These are phyloP conservation scores for Chalciporus sp. DNA, from an alignment of 1,284 basidiomycete genomes.

Conservation along the genomic window DNA sequence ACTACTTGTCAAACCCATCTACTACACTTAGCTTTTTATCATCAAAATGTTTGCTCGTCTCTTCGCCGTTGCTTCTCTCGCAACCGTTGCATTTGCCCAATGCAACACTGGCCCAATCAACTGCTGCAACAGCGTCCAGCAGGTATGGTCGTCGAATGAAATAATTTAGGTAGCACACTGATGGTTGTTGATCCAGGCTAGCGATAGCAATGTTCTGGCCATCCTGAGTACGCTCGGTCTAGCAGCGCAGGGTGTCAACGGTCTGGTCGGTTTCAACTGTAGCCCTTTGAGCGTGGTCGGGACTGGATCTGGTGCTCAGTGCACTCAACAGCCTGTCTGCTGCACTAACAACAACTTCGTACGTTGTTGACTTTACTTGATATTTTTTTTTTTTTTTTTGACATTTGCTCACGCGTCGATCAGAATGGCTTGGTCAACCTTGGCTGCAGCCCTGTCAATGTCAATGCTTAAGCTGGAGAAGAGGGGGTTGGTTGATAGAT, in stretches of 20 bases:
- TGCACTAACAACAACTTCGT: background rate
- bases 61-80: conserved; percentile 17
- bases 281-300: conserved; percentile 2
- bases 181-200: background rate
- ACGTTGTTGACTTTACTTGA: no score
- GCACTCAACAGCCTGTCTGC: conserved; percentile 30
- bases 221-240: background rate
- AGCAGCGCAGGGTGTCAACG: background rate
- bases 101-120: conserved; percentile 14
- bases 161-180: no score
- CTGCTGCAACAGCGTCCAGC: conserved; percentile 15
- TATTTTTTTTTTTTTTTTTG: no score
- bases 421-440: conserved; percentile 28
- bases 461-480: conserved; percentile 5
- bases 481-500: no score
- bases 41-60: conserved; percentile 26
- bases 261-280: conserved; percentile 3
- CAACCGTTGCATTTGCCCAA: conserved; percentile 3
- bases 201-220: no score
- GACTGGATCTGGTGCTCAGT: conserved; percentile 4
- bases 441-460: conserved; percentile 34
- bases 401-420: no score
- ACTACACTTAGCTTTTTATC: background rate
- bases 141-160: no score
- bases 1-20: no score